Evolutionary conservation across 192 early-diverging fungal genomes (phyloP).

Genomic region (Pilobolus umbonatus): DNA sequence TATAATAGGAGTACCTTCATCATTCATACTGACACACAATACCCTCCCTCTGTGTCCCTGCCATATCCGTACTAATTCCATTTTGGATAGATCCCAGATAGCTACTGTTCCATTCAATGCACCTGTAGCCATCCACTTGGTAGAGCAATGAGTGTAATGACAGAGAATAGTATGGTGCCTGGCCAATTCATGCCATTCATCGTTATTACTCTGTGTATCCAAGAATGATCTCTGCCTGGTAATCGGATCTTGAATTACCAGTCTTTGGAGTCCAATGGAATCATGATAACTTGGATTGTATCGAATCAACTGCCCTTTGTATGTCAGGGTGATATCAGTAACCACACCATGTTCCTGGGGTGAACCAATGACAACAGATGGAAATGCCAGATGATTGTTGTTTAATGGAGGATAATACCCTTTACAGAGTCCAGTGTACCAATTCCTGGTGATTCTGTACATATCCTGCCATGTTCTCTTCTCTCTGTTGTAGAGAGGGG

Average conservation of each 20-base stretch:
- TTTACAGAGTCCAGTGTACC: constrained; percentile 37
- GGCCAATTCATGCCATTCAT: background rate
- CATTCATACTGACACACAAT: constrained; percentile 47
- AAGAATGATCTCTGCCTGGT: constrained; percentile 1
- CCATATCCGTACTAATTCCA: constrained; percentile 34
- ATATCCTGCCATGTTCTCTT: constrained; percentile 33
- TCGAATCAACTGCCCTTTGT: background rate
- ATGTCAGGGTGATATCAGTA: background rate
- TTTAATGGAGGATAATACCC: constrained; percentile 27
- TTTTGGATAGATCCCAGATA: constrained; percentile 35
- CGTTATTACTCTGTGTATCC: background rate
- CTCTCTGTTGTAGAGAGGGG: constrained; percentile 1
- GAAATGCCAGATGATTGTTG: background rate
- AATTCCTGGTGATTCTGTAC: constrained; percentile 41
- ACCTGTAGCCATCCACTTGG: constrained; percentile 40
- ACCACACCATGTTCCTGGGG: constrained; percentile 22
- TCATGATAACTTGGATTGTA: constrained; percentile 10
- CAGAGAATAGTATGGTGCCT: constrained; percentile 31
- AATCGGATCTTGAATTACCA: constrained; percentile 10
- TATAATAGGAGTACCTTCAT: constrained; percentile 30
- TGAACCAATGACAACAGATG: constrained; percentile 22
- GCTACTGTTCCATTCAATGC: constrained; percentile 42
- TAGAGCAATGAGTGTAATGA: constrained; percentile 33
- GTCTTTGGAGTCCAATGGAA: background rate
- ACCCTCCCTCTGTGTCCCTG: constrained; percentile 39